Conservation (phyloP, 2,329 filamentous ascomycete genomes). For the Ophiostoma perfectum region DNA sequence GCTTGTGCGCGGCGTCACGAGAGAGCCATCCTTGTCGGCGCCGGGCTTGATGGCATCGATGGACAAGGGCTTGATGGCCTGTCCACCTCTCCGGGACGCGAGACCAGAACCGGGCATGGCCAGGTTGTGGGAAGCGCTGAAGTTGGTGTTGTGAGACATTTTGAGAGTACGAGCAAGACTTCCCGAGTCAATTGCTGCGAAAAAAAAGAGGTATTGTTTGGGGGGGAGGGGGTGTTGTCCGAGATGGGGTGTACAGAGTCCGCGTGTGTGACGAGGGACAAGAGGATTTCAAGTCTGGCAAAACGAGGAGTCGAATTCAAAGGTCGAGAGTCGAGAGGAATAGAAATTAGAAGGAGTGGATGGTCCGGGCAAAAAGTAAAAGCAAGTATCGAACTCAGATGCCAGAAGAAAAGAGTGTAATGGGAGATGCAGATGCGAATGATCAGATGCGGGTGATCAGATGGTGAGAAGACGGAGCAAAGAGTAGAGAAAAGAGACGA, state of each 20-base stretch:
- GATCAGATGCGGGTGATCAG: background rate
- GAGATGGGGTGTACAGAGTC: background rate
- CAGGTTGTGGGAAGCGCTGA: conserved; percentile 64
- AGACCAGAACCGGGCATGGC: conserved; percentile 74
- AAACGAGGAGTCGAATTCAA: background rate
- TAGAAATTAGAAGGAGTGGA: background rate
- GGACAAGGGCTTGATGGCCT: conserved; percentile 84
- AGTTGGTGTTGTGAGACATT: conserved; percentile 90
- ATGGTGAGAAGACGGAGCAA: background rate
- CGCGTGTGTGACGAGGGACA: background rate
- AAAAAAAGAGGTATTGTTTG: background rate
- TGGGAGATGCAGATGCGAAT: background rate
- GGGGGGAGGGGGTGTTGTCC: background rate
- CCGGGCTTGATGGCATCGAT: conserved; percentile 67
- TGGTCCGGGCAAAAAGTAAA: background rate
- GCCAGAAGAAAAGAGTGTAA: background rate
- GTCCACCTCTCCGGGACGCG: conserved; percentile 75
- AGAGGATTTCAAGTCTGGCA: background rate
- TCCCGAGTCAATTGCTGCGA: conserved; percentile 61
- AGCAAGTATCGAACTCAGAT: conserved; percentile 14
- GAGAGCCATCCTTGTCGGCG: conserved; percentile 60
- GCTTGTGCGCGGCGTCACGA: conserved; percentile 83
- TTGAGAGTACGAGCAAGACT: conserved; percentile 65
- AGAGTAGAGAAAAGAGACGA: conserved; percentile 11
- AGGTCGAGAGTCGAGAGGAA: background rate